Conservation (phyloP, 202 grass and related monocot species). For the Miscanthus sacchariflorus region DNA sequence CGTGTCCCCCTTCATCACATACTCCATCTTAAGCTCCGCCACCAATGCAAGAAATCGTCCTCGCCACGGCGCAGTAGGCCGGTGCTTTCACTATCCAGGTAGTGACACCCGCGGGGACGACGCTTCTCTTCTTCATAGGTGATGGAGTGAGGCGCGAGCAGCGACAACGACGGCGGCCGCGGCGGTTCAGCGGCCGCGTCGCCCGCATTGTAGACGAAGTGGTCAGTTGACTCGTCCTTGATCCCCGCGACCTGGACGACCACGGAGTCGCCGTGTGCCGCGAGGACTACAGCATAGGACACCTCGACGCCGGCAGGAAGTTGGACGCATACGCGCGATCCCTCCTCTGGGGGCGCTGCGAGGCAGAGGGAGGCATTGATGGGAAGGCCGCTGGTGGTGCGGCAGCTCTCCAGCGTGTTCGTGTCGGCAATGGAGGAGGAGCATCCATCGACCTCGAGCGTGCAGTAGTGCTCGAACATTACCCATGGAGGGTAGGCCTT, state of each 20-base stretch:
- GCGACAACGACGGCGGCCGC: not conserved
- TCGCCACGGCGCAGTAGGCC: not conserved
- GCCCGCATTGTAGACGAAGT: not conserved
- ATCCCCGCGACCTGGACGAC: not conserved
- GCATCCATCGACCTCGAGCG: not conserved
- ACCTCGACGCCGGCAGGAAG: not conserved
- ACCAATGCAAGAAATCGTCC: not conserved
- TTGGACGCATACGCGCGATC: not conserved
- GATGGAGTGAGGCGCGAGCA: too few relatives aligned
- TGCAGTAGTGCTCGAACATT: not conserved
- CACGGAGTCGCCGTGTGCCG: not conserved
- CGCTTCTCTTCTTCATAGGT: too few relatives aligned
- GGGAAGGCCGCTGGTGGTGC: not conserved
- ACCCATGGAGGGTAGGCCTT: not conserved
- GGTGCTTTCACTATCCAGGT: not conserved
- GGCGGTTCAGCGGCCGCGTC: not conserved
- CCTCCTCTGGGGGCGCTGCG: not conserved
- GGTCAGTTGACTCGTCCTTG: not conserved
- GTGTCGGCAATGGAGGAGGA: not conserved
- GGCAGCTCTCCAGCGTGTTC: not conserved
- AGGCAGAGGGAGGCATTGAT: not conserved
- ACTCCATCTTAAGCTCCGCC: not conserved
- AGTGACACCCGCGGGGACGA: not conserved
- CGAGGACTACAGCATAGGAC: not conserved
- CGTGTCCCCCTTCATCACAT: not conserved